These are phyloP conservation scores for Parascedosporium putredinis DNA, from an alignment of 2,329 filamentous ascomycete genomes.

Conservation along the genomic window DNA sequence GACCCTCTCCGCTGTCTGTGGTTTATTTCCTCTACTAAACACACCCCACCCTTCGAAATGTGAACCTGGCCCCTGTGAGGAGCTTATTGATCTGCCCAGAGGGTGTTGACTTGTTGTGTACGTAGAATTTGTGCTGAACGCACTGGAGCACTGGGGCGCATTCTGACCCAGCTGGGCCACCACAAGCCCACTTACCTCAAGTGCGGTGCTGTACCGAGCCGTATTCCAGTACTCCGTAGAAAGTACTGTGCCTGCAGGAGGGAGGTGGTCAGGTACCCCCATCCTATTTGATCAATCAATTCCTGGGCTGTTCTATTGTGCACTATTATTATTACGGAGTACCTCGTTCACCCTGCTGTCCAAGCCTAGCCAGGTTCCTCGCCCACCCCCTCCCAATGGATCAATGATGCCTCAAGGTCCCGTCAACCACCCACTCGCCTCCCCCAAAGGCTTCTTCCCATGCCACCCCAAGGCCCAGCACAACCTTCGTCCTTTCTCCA, in stretches of 20 bases:
- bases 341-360: no score
- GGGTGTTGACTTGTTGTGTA: neutral
- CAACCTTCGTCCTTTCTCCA: slow-evolving; percentile 7
- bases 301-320: no score
- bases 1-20: neutral
- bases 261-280: no score
- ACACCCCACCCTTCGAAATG: neutral
- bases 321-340: no score
- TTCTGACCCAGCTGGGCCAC: no score
- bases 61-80: no score
- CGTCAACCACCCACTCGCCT: neutral
- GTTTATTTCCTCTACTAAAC: neutral
- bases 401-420: no score
- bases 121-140: neutral
- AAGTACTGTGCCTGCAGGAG: neutral
- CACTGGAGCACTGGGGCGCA: neutral
- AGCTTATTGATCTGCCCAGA: no score
- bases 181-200: no score
- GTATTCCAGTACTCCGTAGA: neutral
- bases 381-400: neutral
- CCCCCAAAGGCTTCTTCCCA: slow-evolving; percentile 1
- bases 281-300: no score
- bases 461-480: slow-evolving; percentile 3
- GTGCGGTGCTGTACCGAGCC: no score
- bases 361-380: neutral